A percentile compares a stretch with the other conserved stretches of the same genome.
Evolutionary conservation across 257 asterid genomes (phyloP).

Genomic region (Nicotiana benthamiana): DNA sequence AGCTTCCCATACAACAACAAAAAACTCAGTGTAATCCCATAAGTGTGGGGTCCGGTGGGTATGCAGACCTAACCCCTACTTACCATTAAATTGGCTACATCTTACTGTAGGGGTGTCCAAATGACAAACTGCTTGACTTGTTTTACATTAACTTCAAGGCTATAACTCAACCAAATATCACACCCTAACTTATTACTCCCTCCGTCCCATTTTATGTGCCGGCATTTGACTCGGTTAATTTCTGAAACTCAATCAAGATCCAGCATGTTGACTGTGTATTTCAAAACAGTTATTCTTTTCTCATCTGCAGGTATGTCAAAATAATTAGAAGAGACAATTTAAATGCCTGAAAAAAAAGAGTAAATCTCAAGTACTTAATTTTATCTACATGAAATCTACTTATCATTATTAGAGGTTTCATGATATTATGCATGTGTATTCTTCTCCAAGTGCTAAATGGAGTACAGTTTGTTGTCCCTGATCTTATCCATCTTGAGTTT

Average conservation of each 20-base stretch:
- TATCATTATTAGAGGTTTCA: background rate
- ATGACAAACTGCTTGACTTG: background rate
- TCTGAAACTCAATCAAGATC: background rate
- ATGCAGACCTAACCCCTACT: too few relatives aligned
- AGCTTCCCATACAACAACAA: background rate
- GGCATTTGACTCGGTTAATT: background rate
- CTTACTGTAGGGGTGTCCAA: background rate
- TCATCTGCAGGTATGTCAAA: background rate
- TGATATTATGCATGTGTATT: background rate
- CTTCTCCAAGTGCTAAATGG: background rate
- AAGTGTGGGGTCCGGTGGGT: too few relatives aligned
- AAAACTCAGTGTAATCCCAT: too few relatives aligned
- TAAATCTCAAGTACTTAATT: background rate
- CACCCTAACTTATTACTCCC: background rate
- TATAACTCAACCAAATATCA: background rate
- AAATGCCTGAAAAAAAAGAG: background rate
- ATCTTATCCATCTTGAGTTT: constrained; percentile 1
- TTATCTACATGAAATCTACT: background rate
- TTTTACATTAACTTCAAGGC: background rate
- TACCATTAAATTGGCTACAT: background rate
- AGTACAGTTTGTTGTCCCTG: background rate
- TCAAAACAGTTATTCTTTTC: background rate
- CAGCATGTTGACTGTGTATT: background rate
- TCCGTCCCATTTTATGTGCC: too few relatives aligned
- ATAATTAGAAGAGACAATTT: background rate